phyloP scores from a whole-genome alignment of 306 rosid species.

The Citrullus colocynthis region DNA sequence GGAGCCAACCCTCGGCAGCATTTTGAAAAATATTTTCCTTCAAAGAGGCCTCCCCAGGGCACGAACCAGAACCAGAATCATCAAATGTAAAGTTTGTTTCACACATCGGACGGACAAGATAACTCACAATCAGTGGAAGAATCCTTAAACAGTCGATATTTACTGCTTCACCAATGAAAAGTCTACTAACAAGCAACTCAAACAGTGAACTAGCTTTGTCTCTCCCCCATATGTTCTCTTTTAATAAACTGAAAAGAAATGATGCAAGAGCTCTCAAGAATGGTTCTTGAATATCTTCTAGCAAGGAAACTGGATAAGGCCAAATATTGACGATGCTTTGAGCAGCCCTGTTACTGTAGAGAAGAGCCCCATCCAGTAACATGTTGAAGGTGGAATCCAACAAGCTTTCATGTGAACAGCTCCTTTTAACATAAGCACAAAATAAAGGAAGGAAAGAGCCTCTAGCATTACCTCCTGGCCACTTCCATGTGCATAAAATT shows the following conservation, averaged over 20 bases:
- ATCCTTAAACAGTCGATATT: conserved; percentile 64
- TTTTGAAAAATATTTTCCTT: conserved; percentile 29
- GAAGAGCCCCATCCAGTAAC: conserved; percentile 73
- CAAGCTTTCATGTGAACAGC: conserved; percentile 36
- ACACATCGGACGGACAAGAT: conserved; percentile 46
- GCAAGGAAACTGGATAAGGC: conserved; percentile 40
- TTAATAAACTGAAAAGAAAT: conserved; percentile 45
- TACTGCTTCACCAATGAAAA: conserved; percentile 65
- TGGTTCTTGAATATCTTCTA: conserved; percentile 73
- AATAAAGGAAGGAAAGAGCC: conserved; percentile 70
- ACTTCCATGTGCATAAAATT: conserved; percentile 88
- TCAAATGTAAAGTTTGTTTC: conserved; percentile 10
- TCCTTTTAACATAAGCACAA: conserved; percentile 40
- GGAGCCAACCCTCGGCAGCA: conserved; percentile 60
- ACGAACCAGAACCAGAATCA: conserved; percentile 25
- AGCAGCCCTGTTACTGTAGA: conserved; percentile 40
- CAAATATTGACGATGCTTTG: conserved; percentile 36
- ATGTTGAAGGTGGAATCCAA: conserved; percentile 47
- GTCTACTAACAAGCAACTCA: conserved; percentile 52
- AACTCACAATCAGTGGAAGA: conserved; percentile 62
- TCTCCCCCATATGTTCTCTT: conserved; percentile 57
- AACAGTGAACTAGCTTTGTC: conserved; percentile 40
- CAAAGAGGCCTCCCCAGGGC: conserved; percentile 23
- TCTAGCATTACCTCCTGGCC: conserved; percentile 74
- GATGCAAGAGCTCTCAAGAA: conserved; percentile 78